Percentiles rank a stretch among this genome's conserved stretches.
These are phyloP conservation scores for Heliamphora pulchella DNA, from an alignment of 179 eudicot genomes.

Conservation along the genomic window DNA sequence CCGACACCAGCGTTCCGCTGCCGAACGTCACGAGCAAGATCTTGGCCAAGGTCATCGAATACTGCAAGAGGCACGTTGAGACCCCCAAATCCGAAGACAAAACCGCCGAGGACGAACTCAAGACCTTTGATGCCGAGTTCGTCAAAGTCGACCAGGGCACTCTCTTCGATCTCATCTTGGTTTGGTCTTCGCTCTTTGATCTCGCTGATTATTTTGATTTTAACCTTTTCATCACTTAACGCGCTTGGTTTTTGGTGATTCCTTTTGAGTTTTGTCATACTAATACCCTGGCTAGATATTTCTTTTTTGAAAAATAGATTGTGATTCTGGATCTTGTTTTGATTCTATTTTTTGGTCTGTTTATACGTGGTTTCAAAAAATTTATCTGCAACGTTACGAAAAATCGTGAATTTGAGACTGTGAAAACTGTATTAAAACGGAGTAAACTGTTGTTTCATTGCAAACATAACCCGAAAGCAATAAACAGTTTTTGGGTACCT, in stretches of 20 bases:
- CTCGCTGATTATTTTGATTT: background rate
- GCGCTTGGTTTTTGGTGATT: too few relatives aligned
- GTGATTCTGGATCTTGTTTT: background rate
- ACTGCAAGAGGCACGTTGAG: conserved; percentile 51
- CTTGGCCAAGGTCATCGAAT: conserved; percentile 50
- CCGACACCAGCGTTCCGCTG: conserved; percentile 38
- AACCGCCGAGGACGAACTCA: conserved; percentile 25
- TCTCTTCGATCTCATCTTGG: conserved; percentile 52
- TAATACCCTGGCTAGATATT: background rate
- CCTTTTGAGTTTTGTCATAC: background rate
- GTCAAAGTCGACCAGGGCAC: conserved; percentile 45
- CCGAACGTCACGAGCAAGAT: conserved; percentile 46
- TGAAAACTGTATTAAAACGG: background rate
- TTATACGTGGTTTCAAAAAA: background rate
- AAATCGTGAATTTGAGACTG: too few relatives aligned
- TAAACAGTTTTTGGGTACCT: background rate
- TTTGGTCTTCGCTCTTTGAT: conserved; percentile 6
- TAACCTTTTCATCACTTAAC: too few relatives aligned
- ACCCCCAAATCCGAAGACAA: conserved; percentile 28
- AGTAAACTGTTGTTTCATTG: background rate
- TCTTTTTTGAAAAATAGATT: background rate
- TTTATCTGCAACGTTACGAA: background rate
- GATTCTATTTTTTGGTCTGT: background rate
- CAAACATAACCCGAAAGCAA: background rate
- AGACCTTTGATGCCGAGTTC: conserved; percentile 22